phyloP scores from a whole-genome alignment of 148 eudicot genomes.

The Suaeda aralocaspica region DNA sequence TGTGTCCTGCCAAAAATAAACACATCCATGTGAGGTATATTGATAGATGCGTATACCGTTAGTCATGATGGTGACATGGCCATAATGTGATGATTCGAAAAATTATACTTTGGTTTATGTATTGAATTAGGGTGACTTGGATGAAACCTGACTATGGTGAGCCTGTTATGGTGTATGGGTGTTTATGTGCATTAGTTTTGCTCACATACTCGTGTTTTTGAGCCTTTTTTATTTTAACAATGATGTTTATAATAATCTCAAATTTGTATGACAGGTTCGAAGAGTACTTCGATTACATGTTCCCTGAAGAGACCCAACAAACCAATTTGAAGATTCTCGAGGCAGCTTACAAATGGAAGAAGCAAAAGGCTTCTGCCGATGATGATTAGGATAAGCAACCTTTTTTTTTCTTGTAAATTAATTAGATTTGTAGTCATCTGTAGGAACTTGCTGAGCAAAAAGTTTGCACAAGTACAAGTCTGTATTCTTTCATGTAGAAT shows the following conservation, averaged over 20 bases:
- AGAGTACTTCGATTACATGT: conserved; percentile 61
- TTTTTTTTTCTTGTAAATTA: background rate
- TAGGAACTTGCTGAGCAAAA: no score
- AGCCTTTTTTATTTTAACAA: background rate
- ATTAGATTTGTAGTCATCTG: background rate
- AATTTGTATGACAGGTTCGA: conserved; percentile 43
- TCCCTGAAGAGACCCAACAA: conserved; percentile 60
- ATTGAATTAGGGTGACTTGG: background rate
- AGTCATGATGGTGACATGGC: background rate
- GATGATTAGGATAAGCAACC: conserved; percentile 31
- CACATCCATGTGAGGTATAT: no score
- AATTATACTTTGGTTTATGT: background rate
- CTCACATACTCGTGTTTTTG: background rate
- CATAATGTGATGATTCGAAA: background rate
- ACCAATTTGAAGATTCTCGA: conserved; percentile 55
- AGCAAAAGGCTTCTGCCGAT: conserved; percentile 39
- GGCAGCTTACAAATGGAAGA: conserved; percentile 70
- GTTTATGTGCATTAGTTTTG: background rate
- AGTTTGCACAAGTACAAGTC: no score
- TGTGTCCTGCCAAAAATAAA: no score
- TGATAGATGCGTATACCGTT: no score
- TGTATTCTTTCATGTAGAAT: no score
- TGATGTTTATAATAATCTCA: background rate
- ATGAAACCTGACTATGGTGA: no score
- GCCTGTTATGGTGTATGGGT: no score